phyloP scores from a whole-genome alignment of 768 basidiomycete genomes.

The Suillus weaverae region DNA sequence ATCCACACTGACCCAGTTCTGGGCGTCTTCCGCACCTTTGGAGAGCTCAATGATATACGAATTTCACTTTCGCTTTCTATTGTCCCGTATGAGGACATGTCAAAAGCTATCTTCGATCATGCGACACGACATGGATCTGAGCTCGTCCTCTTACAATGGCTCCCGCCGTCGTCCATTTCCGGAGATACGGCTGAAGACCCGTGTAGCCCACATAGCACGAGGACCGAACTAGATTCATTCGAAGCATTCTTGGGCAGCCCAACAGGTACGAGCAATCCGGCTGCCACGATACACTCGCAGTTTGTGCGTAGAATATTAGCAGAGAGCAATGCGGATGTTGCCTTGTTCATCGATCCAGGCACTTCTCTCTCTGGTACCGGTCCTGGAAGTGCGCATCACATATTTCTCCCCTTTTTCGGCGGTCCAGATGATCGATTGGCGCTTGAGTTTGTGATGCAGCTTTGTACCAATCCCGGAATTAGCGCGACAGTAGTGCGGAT shows the following conservation, averaged over 20 bases:
- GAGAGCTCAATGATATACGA: conserved; percentile 61
- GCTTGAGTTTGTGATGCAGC: conserved; percentile 75
- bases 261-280: conserved; percentile 46
- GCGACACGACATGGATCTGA: conserved; percentile 58
- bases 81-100: conserved; percentile 70
- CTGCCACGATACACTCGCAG: conserved; percentile 68
- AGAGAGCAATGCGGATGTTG: conserved; percentile 72
- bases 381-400: conserved; percentile 44
- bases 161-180: conserved; percentile 37
- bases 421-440: conserved; percentile 94
- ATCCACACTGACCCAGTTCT: conserved; percentile 71
- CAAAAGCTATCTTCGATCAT: conserved; percentile 62
- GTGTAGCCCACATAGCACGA: conserved; percentile 16
- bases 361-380: conserved; percentile 19
- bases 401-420: conserved; percentile 91
- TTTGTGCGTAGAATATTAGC: conserved; percentile 83
- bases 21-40: conserved; percentile 76
- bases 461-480: conserved; percentile 61
- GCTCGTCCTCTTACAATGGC: conserved; percentile 87
- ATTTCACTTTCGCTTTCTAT: conserved; percentile 73
- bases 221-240: conserved; percentile 58
- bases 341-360: conserved; percentile 78
- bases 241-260: conserved; percentile 70
- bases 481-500: conserved; percentile 76
- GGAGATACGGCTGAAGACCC: conserved; percentile 29